These are phyloP conservation scores for Blastobotrys serpentis DNA, from an alignment of 1,139 yeast species.

Conservation along the genomic window DNA sequence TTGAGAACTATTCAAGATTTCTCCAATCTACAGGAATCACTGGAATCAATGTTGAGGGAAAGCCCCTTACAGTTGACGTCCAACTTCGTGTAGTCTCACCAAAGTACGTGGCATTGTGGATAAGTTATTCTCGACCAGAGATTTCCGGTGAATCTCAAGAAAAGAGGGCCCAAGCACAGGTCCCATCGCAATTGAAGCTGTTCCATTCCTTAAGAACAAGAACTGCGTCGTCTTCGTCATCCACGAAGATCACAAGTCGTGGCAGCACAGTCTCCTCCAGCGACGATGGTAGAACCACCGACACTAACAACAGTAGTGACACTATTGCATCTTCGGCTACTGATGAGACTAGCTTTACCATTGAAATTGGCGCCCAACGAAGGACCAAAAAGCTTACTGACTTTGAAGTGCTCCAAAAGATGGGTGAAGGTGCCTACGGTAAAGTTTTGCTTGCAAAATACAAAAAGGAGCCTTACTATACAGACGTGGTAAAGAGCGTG, in stretches of 20 bases:
- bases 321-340: background rate
- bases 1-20: constrained; percentile 22
- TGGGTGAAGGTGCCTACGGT: constrained; percentile 98
- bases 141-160: constrained; percentile 14
- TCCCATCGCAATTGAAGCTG: constrained; percentile 60
- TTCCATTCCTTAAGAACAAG: constrained; percentile 38
- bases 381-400: constrained; percentile 63
- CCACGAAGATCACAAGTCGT: constrained; percentile 11
- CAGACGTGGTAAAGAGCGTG: constrained; percentile 81
- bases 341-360: constrained; percentile 18
- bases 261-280: constrained; percentile 22
- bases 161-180: constrained; percentile 24
- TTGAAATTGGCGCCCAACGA: constrained; percentile 38
- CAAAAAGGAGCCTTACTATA: constrained; percentile 57
- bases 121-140: constrained; percentile 63
- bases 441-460: constrained; percentile 81
- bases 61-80: constrained; percentile 62
- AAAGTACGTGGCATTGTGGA: constrained; percentile 70
- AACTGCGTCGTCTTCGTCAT: constrained; percentile 14
- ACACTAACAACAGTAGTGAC: constrained; percentile 7
- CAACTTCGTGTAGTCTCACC: constrained; percentile 70
- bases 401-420: constrained; percentile 64
- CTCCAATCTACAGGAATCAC: constrained; percentile 49
- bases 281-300: constrained; percentile 6
- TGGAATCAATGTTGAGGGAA: constrained; percentile 72